These are phyloP conservation scores for Pisolithus microcarpus DNA, from an alignment of 768 basidiomycete species.

Conservation along the genomic window DNA sequence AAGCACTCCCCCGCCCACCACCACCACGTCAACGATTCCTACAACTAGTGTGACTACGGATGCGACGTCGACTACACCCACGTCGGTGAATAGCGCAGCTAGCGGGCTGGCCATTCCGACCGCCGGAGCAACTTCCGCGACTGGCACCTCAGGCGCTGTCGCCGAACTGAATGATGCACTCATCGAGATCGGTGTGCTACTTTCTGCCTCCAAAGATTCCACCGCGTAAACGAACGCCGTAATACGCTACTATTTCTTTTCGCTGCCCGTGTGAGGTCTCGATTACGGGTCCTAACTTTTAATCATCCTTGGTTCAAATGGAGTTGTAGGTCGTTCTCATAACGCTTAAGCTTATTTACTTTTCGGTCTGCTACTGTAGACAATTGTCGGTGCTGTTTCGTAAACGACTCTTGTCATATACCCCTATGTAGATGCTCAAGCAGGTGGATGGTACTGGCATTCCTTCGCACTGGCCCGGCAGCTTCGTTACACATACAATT, in stretches of 20 bases:
- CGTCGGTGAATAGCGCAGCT: slow-evolving; percentile 13
- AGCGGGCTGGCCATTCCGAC: slow-evolving; percentile 24
- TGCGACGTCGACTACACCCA: slow-evolving; percentile 13
- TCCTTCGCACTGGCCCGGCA: not conserved
- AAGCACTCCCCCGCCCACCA: slow-evolving; percentile 13
- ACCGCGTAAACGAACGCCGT: not conserved
- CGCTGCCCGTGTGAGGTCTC: no score
- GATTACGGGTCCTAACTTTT: not conserved
- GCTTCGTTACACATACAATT: no score
- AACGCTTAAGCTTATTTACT: not conserved
- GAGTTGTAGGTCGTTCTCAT: not conserved
- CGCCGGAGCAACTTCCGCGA: slow-evolving; percentile 25
- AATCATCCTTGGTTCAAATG: not conserved
- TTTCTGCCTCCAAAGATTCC: slow-evolving; percentile 6
- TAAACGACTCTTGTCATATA: not conserved
- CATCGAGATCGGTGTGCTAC: slow-evolving; percentile 24
- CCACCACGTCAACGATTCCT: slow-evolving; percentile 15
- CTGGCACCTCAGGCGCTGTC: slow-evolving; percentile 28
- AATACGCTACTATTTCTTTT: not conserved
- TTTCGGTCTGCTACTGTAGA: not conserved
- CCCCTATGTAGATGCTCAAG: not conserved
- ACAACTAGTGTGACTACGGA: slow-evolving; percentile 12
- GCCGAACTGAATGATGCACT: slow-evolving; percentile 29
- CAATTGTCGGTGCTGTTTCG: not conserved
- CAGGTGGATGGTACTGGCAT: not conserved